These are phyloP conservation scores for Plasmodium knowlesi DNA, from an alignment of 169 alveolate species.

Conservation along the genomic window DNA sequence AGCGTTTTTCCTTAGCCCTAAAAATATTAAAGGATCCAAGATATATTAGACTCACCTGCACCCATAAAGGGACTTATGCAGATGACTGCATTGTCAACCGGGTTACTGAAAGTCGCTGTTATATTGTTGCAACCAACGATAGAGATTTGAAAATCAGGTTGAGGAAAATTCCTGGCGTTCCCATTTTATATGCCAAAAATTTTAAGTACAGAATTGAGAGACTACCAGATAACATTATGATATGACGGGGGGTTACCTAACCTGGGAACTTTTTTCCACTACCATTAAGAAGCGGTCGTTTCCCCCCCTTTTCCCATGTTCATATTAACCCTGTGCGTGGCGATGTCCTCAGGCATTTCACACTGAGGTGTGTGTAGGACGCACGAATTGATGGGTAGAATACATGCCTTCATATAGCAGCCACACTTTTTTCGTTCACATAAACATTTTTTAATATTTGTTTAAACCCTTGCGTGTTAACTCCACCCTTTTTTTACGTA, in stretches of 20 bases:
- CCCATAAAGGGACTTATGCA: slow-evolving; percentile 99
- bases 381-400: neutral
- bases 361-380: neutral
- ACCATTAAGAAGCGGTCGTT: neutral
- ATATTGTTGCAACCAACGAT: slow-evolving; percentile 98
- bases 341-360: neutral
- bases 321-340: neutral
- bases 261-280: neutral
- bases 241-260: slow-evolving; percentile 61
- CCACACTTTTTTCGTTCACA: neutral
- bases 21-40: slow-evolving; percentile 97
- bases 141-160: slow-evolving; percentile 97
- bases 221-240: slow-evolving; percentile 93
- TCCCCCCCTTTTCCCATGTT: neutral
- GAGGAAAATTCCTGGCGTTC: slow-evolving; percentile 98
- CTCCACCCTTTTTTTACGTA: neutral
- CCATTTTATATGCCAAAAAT: slow-evolving; percentile 96
- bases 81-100: slow-evolving; percentile 99
- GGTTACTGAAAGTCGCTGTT: slow-evolving; percentile 95
- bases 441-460: neutral
- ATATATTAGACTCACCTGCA: slow-evolving; percentile 94
- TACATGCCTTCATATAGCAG: neutral
- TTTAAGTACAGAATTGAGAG: slow-evolving; percentile 97
- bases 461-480: neutral
- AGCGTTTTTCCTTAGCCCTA: slow-evolving; percentile 96